Evolutionary conservation across 2,329 filamentous ascomycete genomes (phyloP), one percentile per base, ranked within the genome.

Genomic region (Teratosphaeria viscida): DNA sequence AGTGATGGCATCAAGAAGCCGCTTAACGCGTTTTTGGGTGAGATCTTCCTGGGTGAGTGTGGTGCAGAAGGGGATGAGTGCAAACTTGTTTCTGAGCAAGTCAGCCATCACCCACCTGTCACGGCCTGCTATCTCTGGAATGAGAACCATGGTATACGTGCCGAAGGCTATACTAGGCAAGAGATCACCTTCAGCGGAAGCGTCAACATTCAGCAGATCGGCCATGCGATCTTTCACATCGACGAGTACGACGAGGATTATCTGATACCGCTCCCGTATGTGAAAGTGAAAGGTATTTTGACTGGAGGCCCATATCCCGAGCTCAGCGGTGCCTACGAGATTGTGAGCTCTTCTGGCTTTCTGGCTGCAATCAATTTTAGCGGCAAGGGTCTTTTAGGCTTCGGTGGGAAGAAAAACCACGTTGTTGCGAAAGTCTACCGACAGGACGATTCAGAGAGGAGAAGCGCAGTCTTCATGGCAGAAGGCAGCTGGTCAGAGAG

Each of bases 11-110:
- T 77, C 1, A 81, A 79, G 69, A 82, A 81, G 63, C 78, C 79
- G 0, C 65, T 81, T 55, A 81, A 81, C 61, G 76, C 78, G 1
- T 80, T 80, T 57, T 68, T 80, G 1, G 78, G 78, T 0, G 78
- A 80, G 59, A 57, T 80, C 0, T 80, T 80, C 62, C 59, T 79
- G 3, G 77, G 74, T 19, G 67, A 68, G 12, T 65, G 71, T 69
- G 70, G 69, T 10, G 61, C 61, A n/a, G 70, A 72, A 47, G 65
- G 71, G 26, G 74, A 75, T 19, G 71, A 74, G 57, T 78, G 75
- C 2, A 71, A 67, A 43, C 63, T 78, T 8, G 69, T 78, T 1
- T 71, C 72, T 14, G 76, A 79, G 65, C 77, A 79, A 67, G 76
- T 78, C 37, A 74, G 71, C 62, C 77, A 78, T 61, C 76, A 78